Evolutionary conservation across 441 rosid species (phyloP), one percentile per base, ranked within the genome.

Genomic region (Arabidopsis hybrid): DNA sequence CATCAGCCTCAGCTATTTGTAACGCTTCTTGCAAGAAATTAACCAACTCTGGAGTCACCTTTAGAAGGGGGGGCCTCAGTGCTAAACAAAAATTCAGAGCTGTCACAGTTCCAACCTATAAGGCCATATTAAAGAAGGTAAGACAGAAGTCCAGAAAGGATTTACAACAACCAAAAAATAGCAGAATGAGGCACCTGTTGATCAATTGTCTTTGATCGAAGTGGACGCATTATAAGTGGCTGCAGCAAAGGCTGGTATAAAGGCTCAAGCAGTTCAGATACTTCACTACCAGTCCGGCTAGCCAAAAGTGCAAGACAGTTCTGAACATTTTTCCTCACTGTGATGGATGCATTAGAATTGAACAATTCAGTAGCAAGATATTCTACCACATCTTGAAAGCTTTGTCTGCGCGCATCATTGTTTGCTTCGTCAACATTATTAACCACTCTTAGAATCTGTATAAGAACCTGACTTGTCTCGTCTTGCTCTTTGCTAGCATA

Each of bases 1-100:
- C 99, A 89, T 96, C 98, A 75, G 97, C 91, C 88, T 93, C 98
- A 29, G 99, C 99, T 78, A 93, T 96, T 82, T 96, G 96, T 85
- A 93, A 76, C 17, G 98, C 97, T 83, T 96, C 99, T 90, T 96
- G 98, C 71, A 96, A 88, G 77, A 96, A 93, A 80, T 83, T 93
- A 45, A 93, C 86, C 78, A 96, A 83, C 79, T 96, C 99, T 80
- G 86, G 97, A 62, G 97, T 93, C 82, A 96, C 83, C 87, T 91
- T 93, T 75, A 96, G 91, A 72, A 96, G 97, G 56, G 98, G 98
- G 17, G 99, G 99, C 88, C 99, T 87, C 88, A 96, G 82, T 14
- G 98, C 97, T 76, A 93, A 79, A 86, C 97, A 93, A 84, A 96
- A 96, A 76, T 90, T 96, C 82, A 96, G 84, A 65, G 98, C 98